Conservation (phyloP, 805 yeast species). For the Brettanomyces anomalus region DNA sequence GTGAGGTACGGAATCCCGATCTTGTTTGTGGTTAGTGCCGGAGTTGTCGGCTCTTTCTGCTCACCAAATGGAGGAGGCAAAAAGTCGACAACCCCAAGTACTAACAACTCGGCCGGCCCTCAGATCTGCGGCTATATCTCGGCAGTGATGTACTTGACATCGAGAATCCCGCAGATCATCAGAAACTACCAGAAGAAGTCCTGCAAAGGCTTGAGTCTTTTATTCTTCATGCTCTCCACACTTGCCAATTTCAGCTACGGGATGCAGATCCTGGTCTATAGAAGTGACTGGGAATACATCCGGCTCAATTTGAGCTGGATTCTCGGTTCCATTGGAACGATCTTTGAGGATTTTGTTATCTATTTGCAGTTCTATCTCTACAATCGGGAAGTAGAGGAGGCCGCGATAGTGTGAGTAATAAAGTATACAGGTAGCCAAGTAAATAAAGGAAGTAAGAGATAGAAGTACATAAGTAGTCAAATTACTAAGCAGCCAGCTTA, state of each 20-base stretch:
- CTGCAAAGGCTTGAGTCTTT: conserved; percentile 77
- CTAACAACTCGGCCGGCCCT: conserved; percentile 27
- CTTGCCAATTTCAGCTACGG: conserved; percentile 73
- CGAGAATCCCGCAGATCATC: conserved; percentile 72
- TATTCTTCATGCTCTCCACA: conserved; percentile 66
- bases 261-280: conserved; percentile 57
- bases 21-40: conserved; percentile 52
- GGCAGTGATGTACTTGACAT: conserved; percentile 61
- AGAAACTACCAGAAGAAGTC: conserved; percentile 74
- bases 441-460: too few relatives aligned
- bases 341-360: conserved; percentile 58
- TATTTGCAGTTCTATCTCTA: conserved; percentile 62
- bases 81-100: conserved; percentile 8
- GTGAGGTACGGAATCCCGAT: conserved; percentile 49
- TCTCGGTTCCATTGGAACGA: conserved; percentile 71
- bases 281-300: conserved; percentile 54
- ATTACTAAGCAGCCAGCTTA: too few relatives aligned
- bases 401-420: background rate
- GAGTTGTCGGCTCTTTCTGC: conserved; percentile 48
- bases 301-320: conserved; percentile 65
- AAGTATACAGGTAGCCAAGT: too few relatives aligned
- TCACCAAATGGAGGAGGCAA: conserved; percentile 30
- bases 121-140: conserved; percentile 64
- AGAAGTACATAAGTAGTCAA: too few relatives aligned
- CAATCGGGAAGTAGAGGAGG: conserved; percentile 8